Conservation (phyloP, 371 early-diverging fungal genomes). For the Rhizopus microsporus region DNA sequence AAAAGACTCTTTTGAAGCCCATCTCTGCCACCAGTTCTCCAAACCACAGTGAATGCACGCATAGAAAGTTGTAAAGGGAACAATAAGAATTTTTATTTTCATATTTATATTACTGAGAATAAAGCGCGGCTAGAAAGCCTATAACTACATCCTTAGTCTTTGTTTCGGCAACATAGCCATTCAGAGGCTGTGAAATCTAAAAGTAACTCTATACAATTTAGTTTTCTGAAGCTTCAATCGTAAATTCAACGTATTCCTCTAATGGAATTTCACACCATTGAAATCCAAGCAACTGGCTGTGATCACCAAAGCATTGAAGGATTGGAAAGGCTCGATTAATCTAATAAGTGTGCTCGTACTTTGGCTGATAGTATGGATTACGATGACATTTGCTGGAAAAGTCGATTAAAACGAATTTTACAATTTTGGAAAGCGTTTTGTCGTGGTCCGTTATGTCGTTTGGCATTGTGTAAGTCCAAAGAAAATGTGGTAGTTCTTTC, state of each 20-base stretch:
- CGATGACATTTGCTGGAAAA: constrained; percentile 19
- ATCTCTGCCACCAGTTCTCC: too few species aligned
- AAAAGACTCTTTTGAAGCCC: too few species aligned
- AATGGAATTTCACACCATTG: constrained; percentile 24
- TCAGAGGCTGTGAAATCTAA: too few species aligned
- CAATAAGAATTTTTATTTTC: too few species aligned
- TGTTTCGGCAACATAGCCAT: too few species aligned
- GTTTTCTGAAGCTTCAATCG: too few species aligned
- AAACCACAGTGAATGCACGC: too few species aligned
- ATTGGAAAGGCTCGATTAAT: constrained; percentile 16
- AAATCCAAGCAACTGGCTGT: constrained; percentile 25
- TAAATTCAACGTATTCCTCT: constrained; percentile 20
- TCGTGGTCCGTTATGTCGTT: constrained; percentile 5
- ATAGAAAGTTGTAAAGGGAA: too few species aligned
- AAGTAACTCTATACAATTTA: too few species aligned
- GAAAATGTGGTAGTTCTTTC: constrained; percentile 7
- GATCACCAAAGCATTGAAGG: constrained; percentile 19
- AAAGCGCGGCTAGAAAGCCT: too few species aligned
- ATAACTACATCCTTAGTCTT: too few species aligned
- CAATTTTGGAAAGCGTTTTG: constrained; percentile 6
- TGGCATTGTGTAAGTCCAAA: constrained; percentile 4
- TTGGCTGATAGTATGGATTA: constrained; percentile 9
- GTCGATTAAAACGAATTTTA: constrained; percentile 14
- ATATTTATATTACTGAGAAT: too few species aligned
- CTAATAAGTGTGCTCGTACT: constrained; percentile 17